Conservation (phyloP, 2,329 filamentous ascomycete species). For the Sclerotinia subarctica region DNA sequence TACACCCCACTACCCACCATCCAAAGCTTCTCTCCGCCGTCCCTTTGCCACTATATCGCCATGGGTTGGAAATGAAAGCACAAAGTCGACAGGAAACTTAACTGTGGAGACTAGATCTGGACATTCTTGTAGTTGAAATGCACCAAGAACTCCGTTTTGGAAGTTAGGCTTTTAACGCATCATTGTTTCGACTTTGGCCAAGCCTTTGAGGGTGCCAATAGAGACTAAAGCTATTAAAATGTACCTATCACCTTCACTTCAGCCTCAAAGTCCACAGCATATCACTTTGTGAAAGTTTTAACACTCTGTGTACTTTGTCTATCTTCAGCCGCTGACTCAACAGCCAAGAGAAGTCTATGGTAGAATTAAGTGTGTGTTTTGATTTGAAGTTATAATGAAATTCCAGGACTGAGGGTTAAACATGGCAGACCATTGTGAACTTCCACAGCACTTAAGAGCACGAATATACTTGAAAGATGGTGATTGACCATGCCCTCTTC, state of each 20-base stretch:
- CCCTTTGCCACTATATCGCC: too few species aligned
- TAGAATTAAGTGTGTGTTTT: too few species aligned
- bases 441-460: neutral
- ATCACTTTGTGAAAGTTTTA: neutral
- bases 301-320: neutral
- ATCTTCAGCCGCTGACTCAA: neutral
- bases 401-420: neutral
- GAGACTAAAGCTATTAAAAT: neutral
- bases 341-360: too few species aligned
- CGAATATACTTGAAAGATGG: too few species aligned
- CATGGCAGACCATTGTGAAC: neutral
- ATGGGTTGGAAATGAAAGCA: too few species aligned
- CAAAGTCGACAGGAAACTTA: too few species aligned
- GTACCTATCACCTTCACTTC: neutral
- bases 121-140: neutral
- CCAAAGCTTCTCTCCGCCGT: too few species aligned
- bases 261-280: neutral
- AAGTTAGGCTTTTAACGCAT: neutral
- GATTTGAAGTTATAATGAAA: neutral
- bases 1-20: too few species aligned
- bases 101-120: neutral
- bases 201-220: neutral
- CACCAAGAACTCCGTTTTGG: neutral
- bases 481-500: too few species aligned
- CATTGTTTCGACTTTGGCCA: neutral